phyloP scores from a whole-genome alignment of 257 asterid species.

The Przewalskia tangutica region DNA sequence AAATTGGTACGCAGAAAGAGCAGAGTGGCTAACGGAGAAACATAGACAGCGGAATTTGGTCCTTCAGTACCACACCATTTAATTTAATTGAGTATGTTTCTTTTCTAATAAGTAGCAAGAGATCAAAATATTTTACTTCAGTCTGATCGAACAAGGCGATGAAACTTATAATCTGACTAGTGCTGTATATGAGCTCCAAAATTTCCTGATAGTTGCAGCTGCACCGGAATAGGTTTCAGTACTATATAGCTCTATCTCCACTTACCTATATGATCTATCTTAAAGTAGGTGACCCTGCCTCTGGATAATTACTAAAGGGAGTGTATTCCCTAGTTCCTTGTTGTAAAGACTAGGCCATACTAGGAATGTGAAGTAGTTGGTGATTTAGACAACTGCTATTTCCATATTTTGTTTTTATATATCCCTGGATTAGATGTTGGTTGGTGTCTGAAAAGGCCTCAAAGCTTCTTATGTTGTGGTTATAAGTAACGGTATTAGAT shows the following conservation, averaged over 20 bases:
- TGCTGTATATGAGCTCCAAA: background rate
- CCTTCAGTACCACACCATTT: no score
- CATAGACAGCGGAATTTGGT: background rate
- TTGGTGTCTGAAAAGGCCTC: background rate
- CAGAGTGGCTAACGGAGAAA: background rate
- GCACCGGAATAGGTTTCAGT: background rate
- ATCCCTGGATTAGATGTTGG: background rate
- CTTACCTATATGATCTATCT: background rate
- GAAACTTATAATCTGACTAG: background rate
- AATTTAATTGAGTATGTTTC: background rate
- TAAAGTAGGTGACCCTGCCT: background rate
- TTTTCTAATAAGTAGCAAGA: background rate
- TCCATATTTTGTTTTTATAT: background rate
- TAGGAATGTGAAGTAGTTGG: background rate
- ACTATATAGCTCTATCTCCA: background rate
- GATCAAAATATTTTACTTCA: no score
- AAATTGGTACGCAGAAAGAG: background rate
- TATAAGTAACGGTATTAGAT: background rate
- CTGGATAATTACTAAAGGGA: background rate
- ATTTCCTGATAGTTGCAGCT: background rate
- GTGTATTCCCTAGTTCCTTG: background rate
- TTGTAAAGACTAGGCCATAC: background rate
- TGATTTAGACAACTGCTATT: background rate
- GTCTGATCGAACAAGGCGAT: background rate
- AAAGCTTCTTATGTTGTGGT: background rate